phyloP scores from a whole-genome alignment of 1,284 basidiomycete genomes.

The Tilletia walkeri region DNA sequence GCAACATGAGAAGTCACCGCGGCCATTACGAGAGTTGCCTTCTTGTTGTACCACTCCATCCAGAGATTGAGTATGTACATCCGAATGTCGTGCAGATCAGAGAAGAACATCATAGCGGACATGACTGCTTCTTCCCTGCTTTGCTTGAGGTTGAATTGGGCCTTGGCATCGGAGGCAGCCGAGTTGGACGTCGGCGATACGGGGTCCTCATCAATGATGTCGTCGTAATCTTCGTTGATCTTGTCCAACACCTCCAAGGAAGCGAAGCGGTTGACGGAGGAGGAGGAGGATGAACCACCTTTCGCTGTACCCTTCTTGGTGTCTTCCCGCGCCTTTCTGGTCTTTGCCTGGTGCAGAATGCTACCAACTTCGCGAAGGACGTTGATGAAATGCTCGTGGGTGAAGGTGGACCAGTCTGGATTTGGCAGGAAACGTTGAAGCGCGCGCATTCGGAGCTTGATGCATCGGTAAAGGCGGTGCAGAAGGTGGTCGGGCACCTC shows the following conservation, averaged over 20 bases:
- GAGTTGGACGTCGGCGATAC: background rate
- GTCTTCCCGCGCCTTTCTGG: background rate
- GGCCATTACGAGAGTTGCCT: background rate
- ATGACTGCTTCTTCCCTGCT: background rate
- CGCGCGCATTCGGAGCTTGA: background rate
- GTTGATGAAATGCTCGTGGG: background rate
- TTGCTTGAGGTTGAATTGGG: background rate
- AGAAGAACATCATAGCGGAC: background rate
- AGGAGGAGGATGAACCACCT: too few species aligned
- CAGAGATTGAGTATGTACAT: background rate
- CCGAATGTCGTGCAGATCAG: background rate
- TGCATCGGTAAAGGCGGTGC: background rate
- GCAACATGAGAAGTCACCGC: background rate
- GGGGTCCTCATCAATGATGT: background rate
- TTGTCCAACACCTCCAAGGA: background rate
- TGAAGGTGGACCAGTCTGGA: background rate
- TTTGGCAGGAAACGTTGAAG: background rate
- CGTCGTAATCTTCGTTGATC: background rate
- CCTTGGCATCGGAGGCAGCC: background rate
- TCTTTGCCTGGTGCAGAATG: background rate
- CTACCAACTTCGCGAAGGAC: constrained; percentile 2
- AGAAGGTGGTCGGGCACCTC: background rate
- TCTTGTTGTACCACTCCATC: background rate
- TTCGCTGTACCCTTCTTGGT: too few species aligned
- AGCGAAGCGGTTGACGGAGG: background rate